Evolutionary conservation across 257 asterid genomes (phyloP).

Genomic region (Petunia secreta): DNA sequence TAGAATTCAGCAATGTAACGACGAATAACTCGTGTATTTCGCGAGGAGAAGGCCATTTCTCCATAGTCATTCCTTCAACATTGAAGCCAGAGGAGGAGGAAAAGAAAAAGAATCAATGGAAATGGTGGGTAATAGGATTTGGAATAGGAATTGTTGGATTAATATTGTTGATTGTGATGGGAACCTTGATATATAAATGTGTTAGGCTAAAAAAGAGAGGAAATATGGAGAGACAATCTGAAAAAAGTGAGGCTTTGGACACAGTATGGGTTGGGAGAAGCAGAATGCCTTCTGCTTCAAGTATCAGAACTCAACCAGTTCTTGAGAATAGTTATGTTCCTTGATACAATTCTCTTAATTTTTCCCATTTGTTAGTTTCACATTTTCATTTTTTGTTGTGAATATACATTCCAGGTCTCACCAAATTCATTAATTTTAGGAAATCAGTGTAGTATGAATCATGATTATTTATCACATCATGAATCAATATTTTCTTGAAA

Average conservation of each 20-base stretch:
- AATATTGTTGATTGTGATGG: conserved; percentile 36
- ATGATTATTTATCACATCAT: background rate
- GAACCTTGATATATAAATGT: conserved; percentile 35
- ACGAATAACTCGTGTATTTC: conserved; percentile 43
- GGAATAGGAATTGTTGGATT: conserved; percentile 54
- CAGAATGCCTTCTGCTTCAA: conserved; percentile 79
- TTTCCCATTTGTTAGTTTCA: background rate
- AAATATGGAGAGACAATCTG: conserved; percentile 68
- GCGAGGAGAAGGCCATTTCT: conserved; percentile 61
- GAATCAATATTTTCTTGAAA: background rate
- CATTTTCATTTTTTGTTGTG: background rate
- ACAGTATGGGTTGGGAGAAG: conserved; percentile 74
- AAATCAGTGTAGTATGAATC: background rate
- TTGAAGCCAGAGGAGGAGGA: background rate
- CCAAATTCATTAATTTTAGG: background rate
- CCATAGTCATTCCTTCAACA: conserved; percentile 54
- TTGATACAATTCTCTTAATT: conserved; percentile 29
- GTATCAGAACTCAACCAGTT: conserved; percentile 78
- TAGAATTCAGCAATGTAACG: conserved; percentile 54
- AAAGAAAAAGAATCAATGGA: conserved; percentile 30
- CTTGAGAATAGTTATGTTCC: conserved; percentile 70
- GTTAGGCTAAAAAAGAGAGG: conserved; percentile 37
- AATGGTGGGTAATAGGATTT: conserved; percentile 70
- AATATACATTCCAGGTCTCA: conserved; percentile 26
- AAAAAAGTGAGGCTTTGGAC: conserved; percentile 61